Evolutionary conservation across 1,284 basidiomycete genomes (phyloP), one percentile per base, ranked within the genome.

Genomic region (Thelephora terrestris): DNA sequence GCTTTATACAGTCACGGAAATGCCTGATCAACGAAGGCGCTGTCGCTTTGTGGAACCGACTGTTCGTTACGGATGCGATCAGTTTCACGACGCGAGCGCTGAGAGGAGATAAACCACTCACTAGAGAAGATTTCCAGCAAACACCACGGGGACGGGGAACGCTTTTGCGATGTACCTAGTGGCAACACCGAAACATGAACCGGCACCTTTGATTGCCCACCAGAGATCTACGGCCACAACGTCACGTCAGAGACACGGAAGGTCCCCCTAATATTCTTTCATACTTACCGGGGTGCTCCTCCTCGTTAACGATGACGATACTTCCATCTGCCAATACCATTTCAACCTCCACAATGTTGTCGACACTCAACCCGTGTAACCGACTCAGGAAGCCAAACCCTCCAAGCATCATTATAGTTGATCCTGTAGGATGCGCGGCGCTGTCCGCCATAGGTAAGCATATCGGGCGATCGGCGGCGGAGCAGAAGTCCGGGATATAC

Each of bases 41-140:
- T 0, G 90, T 94, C 7, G 80, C 75, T 42, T 76, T 76, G 61
- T 90, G 83, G 69, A 93, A 92, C 23, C 88, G 85, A 63, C 89
- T 91, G 56, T 14, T 49, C 43, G 34, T 35, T 52, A 42, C 36
- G 32, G 54, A 45, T 45, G 49, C 49, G 50, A 48, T 47, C 32
- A 29, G 40, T 36, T 34, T 27, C n/a, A n/a, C n/a, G n/a, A 47
- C 48, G 18, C 37, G 44, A 35, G 34, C 34, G 35, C 29, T 47
- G 40, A 21, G 49, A 48, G 42, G 23, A 47, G 21, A 20, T 43
- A 24, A 39, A 47, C 45, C 39, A 50, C 52, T 43, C 56, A 91
- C 88, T 89, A 95, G 57, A 95, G 83, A 46, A 94, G 71, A 62
- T 92, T 94, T 9, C 91, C 91, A 14, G 91, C 89, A 56, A 88